phyloP scores from a whole-genome alignment of 305 asterid genomes.

The Solanum aculeatissimum region DNA sequence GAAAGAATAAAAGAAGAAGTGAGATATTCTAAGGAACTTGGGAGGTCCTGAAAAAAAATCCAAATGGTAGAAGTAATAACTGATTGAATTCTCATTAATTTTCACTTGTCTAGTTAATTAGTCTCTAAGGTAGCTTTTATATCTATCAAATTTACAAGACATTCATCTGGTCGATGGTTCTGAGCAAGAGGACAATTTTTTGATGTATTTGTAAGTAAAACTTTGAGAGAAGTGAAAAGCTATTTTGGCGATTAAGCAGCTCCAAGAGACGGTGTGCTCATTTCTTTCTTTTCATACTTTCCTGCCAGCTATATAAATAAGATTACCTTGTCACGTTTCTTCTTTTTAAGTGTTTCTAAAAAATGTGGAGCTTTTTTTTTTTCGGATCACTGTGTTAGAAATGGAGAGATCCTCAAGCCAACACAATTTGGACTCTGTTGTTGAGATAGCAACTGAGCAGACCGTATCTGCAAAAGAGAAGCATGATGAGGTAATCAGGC shows the following conservation, averaged over 20 bases:
- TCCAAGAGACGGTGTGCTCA: constrained; percentile 70
- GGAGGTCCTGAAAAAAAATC: too few species aligned
- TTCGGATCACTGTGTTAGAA: constrained; percentile 62
- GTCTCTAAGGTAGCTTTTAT: constrained; percentile 60
- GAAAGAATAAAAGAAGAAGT: too few species aligned
- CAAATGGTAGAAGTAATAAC: too few species aligned
- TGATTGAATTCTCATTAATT: too few species aligned
- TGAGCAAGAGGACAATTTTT: constrained; percentile 8
- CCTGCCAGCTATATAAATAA: background rate
- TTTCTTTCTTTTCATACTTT: constrained; percentile 5
- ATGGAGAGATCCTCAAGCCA: constrained; percentile 77
- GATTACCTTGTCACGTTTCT: background rate
- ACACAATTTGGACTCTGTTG: constrained; percentile 44
- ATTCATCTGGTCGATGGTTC: constrained; percentile 20
- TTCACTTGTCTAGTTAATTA: too few species aligned
- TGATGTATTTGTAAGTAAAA: constrained; percentile 18
- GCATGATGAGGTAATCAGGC: constrained; percentile 50
- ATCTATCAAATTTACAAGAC: too few species aligned
- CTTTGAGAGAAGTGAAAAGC: constrained; percentile 49
- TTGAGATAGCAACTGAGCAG: constrained; percentile 57
- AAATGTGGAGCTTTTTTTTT: constrained; percentile 5
- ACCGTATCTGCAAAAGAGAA: constrained; percentile 49
- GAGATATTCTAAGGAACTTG: too few species aligned
- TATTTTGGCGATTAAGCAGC: constrained; percentile 65
- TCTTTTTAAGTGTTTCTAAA: constrained; percentile 2